phyloP scores from a whole-genome alignment of 108 stramenopile species.

The Skeletonema marinoi region DNA sequence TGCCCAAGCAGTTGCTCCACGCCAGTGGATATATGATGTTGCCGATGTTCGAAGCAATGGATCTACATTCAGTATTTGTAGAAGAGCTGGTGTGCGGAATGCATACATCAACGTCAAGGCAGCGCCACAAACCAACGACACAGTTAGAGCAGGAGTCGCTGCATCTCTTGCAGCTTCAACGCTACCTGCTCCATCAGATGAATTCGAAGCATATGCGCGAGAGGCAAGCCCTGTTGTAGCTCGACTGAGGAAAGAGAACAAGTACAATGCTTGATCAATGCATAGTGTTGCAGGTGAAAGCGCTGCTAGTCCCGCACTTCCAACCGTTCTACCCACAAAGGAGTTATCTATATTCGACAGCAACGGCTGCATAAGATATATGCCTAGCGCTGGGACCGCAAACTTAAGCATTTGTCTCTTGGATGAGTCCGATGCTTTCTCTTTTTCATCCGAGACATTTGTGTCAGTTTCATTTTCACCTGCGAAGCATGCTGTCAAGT shows the following conservation, averaged over 20 bases:
- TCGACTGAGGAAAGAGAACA: slow-evolving; percentile 79
- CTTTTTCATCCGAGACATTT: not conserved
- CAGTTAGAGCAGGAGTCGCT: slow-evolving; percentile 65
- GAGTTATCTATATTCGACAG: slow-evolving; percentile 88
- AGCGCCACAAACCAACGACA: slow-evolving; percentile 58
- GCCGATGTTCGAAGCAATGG: slow-evolving; percentile 45
- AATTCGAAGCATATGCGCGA: slow-evolving; percentile 47
- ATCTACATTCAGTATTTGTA: slow-evolving; percentile 60
- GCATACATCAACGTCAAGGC: slow-evolving; percentile 66
- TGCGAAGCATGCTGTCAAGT: not conserved
- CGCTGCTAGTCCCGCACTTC: slow-evolving; percentile 74
- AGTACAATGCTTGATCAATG: slow-evolving; percentile 79
- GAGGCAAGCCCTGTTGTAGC: slow-evolving; percentile 80
- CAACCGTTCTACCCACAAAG: slow-evolving; percentile 80
- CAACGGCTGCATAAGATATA: slow-evolving; percentile 72
- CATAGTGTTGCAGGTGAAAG: slow-evolving; percentile 83
- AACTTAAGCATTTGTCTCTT: slow-evolving; percentile 82
- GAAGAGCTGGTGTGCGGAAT: slow-evolving; percentile 56
- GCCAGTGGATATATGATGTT: slow-evolving; percentile 75
- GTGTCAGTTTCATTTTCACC: not conserved
- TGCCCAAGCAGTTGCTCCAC: slow-evolving; percentile 69
- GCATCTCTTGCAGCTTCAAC: slow-evolving; percentile 52
- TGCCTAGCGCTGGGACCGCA: slow-evolving; percentile 79
- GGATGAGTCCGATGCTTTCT: slow-evolving; percentile 34
- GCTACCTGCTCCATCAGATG: not conserved